Evolutionary conservation across 306 rosid species (phyloP), one percentile per base, ranked within the genome.

Genomic region (Echinosophora koreensis): DNA sequence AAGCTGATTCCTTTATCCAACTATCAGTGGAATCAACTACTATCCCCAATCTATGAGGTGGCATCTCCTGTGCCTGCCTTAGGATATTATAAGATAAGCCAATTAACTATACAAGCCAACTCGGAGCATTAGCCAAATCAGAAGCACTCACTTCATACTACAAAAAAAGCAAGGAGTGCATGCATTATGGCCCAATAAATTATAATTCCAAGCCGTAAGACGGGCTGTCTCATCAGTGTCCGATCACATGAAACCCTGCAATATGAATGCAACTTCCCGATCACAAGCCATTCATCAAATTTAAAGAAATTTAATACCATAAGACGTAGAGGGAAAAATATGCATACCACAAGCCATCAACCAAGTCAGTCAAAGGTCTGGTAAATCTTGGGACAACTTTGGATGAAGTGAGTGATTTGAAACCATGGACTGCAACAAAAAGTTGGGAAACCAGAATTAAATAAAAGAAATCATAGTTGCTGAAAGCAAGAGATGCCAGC

Each of bases 201-300:
- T 74, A 92, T 88, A 78, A 92, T 92, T 58, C 97, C 96, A 56
- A 95, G 92, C 61, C 99, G 91, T 66, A 92, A 82, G 27, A 84
- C 76, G 16, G 99, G 99, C 61, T 88, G 92, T 51, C 99, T 89
- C 99, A 95, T 95, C 80, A 95, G 81, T 41, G 99, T 83, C 49
- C 99, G 96, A 74, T 95, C 99, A 37, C 99, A 95, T 54, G 99
- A 87, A 76, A 95, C 97, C 99, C 98, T 95, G 84, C 76, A 64
- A 69, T 41, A 71, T 8, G 60, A 77, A n/a, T 1, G 68, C 46
- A 22, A 22, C 22, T 0, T 22, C 22, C 22, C 22, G 22, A 22
- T 22, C 22, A 22, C 22, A 71, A 77, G 35, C n/a, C 50, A 78
- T 54, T 71, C 68, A 51, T 30, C 38, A 64, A 59, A 66, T 71